A percentile compares a stretch with the other conserved stretches of the same genome.
These are phyloP conservation scores for Fraxinus platypoda DNA, from an alignment of 305 asterid genomes.

Conservation along the genomic window DNA sequence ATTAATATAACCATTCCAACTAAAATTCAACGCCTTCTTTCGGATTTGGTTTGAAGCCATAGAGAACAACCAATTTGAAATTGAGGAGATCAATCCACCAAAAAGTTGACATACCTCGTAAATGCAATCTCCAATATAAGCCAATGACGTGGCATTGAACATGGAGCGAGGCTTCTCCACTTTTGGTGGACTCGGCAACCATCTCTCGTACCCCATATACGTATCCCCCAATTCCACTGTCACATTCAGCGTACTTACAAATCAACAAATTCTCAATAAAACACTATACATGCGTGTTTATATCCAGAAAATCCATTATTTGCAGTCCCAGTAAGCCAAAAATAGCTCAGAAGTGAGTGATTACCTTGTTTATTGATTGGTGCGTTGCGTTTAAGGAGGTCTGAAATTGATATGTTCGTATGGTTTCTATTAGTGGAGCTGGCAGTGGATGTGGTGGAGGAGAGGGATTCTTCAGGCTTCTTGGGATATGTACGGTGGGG, in stretches of 20 bases:
- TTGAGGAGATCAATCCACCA: neutral
- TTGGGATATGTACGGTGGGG: constrained; percentile 77
- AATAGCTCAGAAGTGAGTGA: neutral
- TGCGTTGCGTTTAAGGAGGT: constrained; percentile 65
- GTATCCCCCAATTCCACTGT: constrained; percentile 42
- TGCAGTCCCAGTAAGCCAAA: neutral
- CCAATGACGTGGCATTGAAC: constrained; percentile 83
- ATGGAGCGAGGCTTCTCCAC: constrained; percentile 87
- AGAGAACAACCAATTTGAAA: neutral
- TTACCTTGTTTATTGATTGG: constrained; percentile 34
- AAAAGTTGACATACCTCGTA: constrained; percentile 53
- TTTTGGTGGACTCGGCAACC: constrained; percentile 82
- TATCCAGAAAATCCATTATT: neutral
- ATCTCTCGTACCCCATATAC: constrained; percentile 79
- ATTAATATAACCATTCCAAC: neutral
- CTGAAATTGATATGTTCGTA: constrained; percentile 30
- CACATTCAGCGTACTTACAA: constrained; percentile 14
- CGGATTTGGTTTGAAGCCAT: neutral
- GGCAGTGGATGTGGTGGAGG: constrained; percentile 28
- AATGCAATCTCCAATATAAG: constrained; percentile 91
- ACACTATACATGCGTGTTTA: neutral
- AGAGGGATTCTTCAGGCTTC: constrained; percentile 30
- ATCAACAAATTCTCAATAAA: neutral
- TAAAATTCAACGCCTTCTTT: neutral
- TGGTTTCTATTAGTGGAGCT: constrained; percentile 23